These are phyloP conservation scores for Sugiyamaella neomexicana DNA, from an alignment of 1,139 yeast genomes.

Conservation along the genomic window DNA sequence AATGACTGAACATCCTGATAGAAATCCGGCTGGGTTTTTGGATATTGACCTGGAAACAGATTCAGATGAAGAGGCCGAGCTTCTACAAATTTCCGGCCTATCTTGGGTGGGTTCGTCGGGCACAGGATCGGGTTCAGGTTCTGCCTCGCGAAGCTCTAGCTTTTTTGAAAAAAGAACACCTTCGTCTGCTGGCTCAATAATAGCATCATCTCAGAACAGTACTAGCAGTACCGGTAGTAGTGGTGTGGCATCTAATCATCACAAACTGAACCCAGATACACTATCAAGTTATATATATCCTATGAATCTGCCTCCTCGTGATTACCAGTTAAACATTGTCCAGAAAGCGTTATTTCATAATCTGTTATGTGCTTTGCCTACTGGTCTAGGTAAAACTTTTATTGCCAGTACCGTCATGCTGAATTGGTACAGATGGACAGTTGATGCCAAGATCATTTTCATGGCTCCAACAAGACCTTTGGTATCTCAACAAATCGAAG, in stretches of 20 bases:
- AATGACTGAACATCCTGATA: not conserved
- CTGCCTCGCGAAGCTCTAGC: constrained; percentile 2
- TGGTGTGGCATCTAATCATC: constrained; percentile 34
- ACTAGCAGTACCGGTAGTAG: not conserved
- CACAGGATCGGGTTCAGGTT: not conserved
- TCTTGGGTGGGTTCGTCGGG: constrained; percentile 2
- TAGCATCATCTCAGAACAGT: not conserved
- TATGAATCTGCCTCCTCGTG: constrained; percentile 76
- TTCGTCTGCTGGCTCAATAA: not conserved
- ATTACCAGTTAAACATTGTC: constrained; percentile 84
- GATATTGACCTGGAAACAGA: constrained; percentile 7
- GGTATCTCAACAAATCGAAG: constrained; percentile 96
- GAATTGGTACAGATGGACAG: constrained; percentile 84
- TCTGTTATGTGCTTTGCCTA: constrained; percentile 85
- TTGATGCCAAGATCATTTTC: constrained; percentile 73
- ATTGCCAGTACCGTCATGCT: constrained; percentile 94
- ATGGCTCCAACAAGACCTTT: constrained; percentile 97
- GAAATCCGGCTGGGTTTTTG: not conserved
- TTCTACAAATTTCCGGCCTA: not conserved
- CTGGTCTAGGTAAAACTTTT: constrained; percentile 96
- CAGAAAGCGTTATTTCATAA: constrained; percentile 70
- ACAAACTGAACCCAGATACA: constrained; percentile 47
- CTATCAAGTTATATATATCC: constrained; percentile 71
- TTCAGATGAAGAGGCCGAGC: constrained; percentile 12
- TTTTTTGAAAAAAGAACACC: not conserved